phyloP scores from a whole-genome alignment of 208 protist species.

The Leishmania gerbilli region DNA sequence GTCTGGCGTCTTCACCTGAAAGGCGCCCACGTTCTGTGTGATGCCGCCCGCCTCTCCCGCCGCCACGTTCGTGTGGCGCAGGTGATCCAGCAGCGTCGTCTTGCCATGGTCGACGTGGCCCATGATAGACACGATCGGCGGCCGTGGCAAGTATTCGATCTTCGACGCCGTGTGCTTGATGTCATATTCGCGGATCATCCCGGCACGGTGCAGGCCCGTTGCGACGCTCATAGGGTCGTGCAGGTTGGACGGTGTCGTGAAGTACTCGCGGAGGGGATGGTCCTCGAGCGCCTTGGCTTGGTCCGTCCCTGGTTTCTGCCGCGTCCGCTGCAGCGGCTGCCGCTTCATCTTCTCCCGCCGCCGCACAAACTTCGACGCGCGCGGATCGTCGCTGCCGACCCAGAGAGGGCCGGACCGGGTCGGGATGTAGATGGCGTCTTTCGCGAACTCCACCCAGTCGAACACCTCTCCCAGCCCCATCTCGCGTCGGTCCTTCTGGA shows the following conservation, averaged over 20 bases:
- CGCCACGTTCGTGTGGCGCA: constrained; percentile 94
- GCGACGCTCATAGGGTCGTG: constrained; percentile 83
- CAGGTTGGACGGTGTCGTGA: constrained; percentile 83
- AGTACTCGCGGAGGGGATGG: constrained; percentile 86
- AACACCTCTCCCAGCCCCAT: constrained; percentile 84
- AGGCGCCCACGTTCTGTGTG: constrained; percentile 97
- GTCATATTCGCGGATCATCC: constrained; percentile 80
- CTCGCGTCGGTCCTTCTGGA: constrained; percentile 88
- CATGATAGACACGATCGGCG: constrained; percentile 98
- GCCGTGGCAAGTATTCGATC: constrained; percentile 72
- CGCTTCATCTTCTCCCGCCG: constrained; percentile 84
- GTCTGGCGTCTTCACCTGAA: constrained; percentile 58
- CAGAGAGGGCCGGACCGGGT: constrained; percentile 82
- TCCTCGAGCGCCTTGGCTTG: constrained; percentile 75
- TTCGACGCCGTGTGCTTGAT: constrained; percentile 85
- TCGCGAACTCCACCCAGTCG: constrained; percentile 90
- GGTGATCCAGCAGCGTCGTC: constrained; percentile 96
- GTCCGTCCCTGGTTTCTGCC: constrained; percentile 75
- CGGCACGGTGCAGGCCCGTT: constrained; percentile 74
- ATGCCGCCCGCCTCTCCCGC: constrained; percentile 97
- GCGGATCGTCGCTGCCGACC: constrained; percentile 87
- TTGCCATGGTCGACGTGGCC: constrained; percentile 99
- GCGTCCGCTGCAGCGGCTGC: constrained; percentile 76
- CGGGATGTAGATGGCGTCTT: constrained; percentile 88
- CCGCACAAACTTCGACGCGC: constrained; percentile 72